Conservation (phyloP, 495 filamentous ascomycete genomes). For the Aspergillus homomorphus region DNA sequence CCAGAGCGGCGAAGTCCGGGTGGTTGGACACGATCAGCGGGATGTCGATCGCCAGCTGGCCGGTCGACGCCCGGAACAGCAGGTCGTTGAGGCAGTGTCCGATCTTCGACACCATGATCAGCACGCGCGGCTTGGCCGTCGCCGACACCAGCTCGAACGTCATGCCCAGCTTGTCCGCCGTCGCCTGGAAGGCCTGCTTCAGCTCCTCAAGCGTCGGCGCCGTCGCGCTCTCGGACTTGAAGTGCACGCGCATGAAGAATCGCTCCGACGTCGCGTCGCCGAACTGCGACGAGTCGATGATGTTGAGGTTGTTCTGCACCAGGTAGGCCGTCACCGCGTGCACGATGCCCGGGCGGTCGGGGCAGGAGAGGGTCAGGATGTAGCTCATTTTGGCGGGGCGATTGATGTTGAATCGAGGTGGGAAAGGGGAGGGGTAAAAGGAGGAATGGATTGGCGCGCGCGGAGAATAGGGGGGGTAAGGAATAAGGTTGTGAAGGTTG, state of each 20-base stretch:
- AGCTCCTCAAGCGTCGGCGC: slow-evolving; percentile 35
- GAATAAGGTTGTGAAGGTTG: slow-evolving; percentile 1
- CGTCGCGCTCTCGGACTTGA: slow-evolving; percentile 43
- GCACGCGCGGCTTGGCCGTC: slow-evolving; percentile 60
- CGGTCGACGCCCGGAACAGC: slow-evolving; percentile 64
- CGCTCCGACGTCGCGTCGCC: slow-evolving; percentile 60
- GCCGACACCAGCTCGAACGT: slow-evolving; percentile 61
- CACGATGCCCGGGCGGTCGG: slow-evolving; percentile 72
- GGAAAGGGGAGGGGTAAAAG: background rate
- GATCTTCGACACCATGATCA: slow-evolving; percentile 82
- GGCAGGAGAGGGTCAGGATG: slow-evolving; percentile 72
- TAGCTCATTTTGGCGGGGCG: slow-evolving; percentile 49
- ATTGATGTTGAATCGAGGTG: slow-evolving; percentile 35
- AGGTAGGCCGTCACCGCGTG: slow-evolving; percentile 71
- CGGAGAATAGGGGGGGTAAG: background rate
- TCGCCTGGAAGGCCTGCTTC: slow-evolving; percentile 45
- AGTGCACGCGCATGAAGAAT: slow-evolving; percentile 80
- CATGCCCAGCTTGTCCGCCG: slow-evolving; percentile 56
- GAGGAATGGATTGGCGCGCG: background rate
- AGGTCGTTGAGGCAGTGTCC: slow-evolving; percentile 78
- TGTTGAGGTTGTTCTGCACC: slow-evolving; percentile 63
- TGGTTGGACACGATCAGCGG: slow-evolving; percentile 70
- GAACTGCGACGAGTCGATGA: slow-evolving; percentile 72
- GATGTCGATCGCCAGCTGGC: slow-evolving; percentile 61
- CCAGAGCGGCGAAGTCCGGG: slow-evolving; percentile 63